phyloP scores from a whole-genome alignment of 75 land plant species.

The Pinus albicaulis region DNA sequence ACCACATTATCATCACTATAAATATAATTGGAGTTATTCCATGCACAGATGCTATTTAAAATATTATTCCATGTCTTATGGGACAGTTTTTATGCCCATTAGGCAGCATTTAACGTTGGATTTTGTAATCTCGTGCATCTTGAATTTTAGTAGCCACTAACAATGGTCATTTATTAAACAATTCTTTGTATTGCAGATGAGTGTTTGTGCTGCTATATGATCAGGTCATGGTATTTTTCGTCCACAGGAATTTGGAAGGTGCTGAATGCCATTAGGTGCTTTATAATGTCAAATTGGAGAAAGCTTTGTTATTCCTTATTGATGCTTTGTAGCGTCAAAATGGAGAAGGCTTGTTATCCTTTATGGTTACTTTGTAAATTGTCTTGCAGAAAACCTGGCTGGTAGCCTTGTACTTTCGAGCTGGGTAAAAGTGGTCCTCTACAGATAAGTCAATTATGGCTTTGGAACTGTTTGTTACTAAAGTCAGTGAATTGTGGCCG shows the following conservation, averaged over 20 bases:
- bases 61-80: neutral
- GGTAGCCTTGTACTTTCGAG: neutral
- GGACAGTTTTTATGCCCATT: slow-evolving; percentile 3
- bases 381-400: neutral
- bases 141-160: neutral
- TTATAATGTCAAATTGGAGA: neutral
- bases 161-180: neutral
- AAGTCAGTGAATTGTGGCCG: neutral
- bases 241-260: too few species aligned
- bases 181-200: slow-evolving; percentile 5
- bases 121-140: neutral
- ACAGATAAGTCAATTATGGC: neutral
- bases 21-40: neutral
- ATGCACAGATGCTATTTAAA: neutral
- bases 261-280: too few species aligned
- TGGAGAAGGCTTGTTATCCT: neutral
- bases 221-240: too few species aligned
- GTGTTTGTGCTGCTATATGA: neutral
- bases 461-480: slow-evolving; percentile 7
- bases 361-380: neutral
- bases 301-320: neutral
- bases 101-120: neutral
- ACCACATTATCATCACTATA: neutral
- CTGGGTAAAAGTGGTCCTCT: neutral
- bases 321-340: neutral